Conservation (phyloP, 208 protist genomes). For the Trypanosoma grayi region DNA sequence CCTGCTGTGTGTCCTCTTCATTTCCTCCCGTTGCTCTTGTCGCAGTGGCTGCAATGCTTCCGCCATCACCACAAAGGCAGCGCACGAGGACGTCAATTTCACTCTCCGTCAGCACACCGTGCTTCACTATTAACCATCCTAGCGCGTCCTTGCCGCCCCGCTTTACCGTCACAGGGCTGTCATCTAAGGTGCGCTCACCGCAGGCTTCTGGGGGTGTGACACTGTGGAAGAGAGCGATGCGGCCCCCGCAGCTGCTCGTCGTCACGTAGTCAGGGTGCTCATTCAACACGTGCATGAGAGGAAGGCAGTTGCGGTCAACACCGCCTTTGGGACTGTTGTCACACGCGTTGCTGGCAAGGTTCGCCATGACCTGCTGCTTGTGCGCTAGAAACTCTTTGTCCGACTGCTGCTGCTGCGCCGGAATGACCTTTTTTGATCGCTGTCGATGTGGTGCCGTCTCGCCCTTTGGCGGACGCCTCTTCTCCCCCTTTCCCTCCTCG, state of each 20-base stretch:
- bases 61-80: conserved; percentile 45
- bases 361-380: conserved; percentile 61
- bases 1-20: neutral
- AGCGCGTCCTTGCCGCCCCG: conserved; percentile 63
- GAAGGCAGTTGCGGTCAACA: conserved; percentile 74
- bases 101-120: conserved; percentile 53
- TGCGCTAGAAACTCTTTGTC: conserved; percentile 71
- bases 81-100: conserved; percentile 59
- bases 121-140: conserved; percentile 83
- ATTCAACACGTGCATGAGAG: conserved; percentile 75
- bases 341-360: conserved; percentile 60
- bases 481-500: neutral
- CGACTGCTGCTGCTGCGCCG: conserved; percentile 32
- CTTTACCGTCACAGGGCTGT: conserved; percentile 35
- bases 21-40: too few relatives aligned
- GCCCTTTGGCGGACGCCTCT: neutral
- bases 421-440: neutral
- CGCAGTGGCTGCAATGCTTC: too few relatives aligned
- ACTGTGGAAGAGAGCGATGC: conserved; percentile 86
- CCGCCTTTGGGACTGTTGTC: conserved; percentile 73
- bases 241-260: conserved; percentile 87
- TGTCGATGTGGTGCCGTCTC: neutral
- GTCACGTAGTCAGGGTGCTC: conserved; percentile 76
- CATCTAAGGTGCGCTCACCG: conserved; percentile 1
- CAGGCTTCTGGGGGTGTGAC: conserved; percentile 6